Evolutionary conservation across 805 yeast genomes (phyloP).

Genomic region (Nakazawaea wickerhamii): DNA sequence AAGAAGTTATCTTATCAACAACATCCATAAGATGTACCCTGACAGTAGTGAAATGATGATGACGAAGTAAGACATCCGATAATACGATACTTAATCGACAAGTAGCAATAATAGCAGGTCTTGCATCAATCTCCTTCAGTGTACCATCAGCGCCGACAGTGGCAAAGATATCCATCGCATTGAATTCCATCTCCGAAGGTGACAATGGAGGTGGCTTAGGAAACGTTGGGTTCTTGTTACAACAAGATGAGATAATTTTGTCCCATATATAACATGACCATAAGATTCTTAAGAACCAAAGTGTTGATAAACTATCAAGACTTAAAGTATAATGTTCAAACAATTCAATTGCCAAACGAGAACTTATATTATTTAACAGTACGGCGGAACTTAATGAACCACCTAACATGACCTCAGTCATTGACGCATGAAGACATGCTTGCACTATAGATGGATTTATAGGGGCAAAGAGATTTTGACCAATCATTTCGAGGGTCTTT

Average conservation of each 20-base stretch:
- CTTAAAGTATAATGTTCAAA: slow-evolving; percentile 8
- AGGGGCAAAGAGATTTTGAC: slow-evolving; percentile 1
- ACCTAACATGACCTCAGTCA: slow-evolving; percentile 5
- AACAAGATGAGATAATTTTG: slow-evolving; percentile 11
- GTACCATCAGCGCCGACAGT: slow-evolving; percentile 4
- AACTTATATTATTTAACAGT: not conserved
- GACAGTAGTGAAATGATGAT: slow-evolving; percentile 9
- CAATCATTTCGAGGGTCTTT: not conserved
- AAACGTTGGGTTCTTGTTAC: slow-evolving; percentile 12
- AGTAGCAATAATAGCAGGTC: slow-evolving; percentile 13
- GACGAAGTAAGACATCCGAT: slow-evolving; percentile 9
- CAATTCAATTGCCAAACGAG: slow-evolving; percentile 8
- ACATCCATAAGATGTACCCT: slow-evolving; percentile 10
- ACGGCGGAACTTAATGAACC: slow-evolving; percentile 4
- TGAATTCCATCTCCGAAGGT: slow-evolving; percentile 13
- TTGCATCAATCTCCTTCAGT: slow-evolving; percentile 8
- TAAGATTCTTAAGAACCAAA: slow-evolving; percentile 11
- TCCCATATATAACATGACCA: slow-evolving; percentile 17
- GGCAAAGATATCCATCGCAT: slow-evolving; percentile 12
- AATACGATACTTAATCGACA: slow-evolving; percentile 13
- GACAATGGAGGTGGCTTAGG: slow-evolving; percentile 12
- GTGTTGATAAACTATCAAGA: not conserved
- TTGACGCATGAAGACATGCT: slow-evolving; percentile 5
- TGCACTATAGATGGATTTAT: slow-evolving; percentile 1
- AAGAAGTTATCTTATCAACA: not conserved